Conservation (phyloP, 2,329 filamentous ascomycete genomes). For the Aquanectria penicillioides region DNA sequence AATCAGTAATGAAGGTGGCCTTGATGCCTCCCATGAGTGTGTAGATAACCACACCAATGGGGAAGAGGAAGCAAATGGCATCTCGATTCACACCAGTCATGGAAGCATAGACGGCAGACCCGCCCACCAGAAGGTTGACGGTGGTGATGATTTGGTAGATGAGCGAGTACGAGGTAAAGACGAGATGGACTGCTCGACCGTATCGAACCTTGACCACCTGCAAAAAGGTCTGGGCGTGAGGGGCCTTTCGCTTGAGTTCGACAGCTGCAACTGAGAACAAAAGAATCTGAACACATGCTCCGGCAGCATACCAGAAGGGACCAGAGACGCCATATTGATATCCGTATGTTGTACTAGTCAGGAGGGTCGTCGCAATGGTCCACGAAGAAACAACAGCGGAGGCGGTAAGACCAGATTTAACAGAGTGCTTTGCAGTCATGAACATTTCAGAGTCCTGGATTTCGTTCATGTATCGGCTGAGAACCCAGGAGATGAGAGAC, state of each 20-base stretch:
- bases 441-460: slow-evolving; percentile 24
- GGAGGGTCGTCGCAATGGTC: slow-evolving; percentile 19
- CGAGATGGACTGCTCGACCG: slow-evolving; percentile 12
- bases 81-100: slow-evolving; percentile 24
- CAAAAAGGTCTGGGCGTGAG: slow-evolving; percentile 15
- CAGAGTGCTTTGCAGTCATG: slow-evolving; percentile 20
- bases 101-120: slow-evolving; percentile 19
- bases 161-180: slow-evolving; percentile 15
- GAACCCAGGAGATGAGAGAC: slow-evolving; percentile 17
- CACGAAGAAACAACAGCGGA: slow-evolving; percentile 20
- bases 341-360: slow-evolving; percentile 18
- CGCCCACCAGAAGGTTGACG: slow-evolving; percentile 21
- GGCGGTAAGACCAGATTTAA: slow-evolving; percentile 17
- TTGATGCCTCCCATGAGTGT: slow-evolving; percentile 22
- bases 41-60: slow-evolving; percentile 18
- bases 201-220: slow-evolving; percentile 18
- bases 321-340: slow-evolving; percentile 17
- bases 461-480: slow-evolving; percentile 20
- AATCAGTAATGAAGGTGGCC: slow-evolving; percentile 19
- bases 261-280: slow-evolving; percentile 18
- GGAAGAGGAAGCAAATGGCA: slow-evolving; percentile 22
- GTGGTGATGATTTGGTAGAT: slow-evolving; percentile 21
- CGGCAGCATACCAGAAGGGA: slow-evolving; percentile 19
- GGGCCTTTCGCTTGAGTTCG: slow-evolving; percentile 19
- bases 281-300: slow-evolving; percentile 18